Base-by-base conservation (phyloP, 2,329 filamentous ascomycete genomes). In the Colletotrichum magnum region DNA sequence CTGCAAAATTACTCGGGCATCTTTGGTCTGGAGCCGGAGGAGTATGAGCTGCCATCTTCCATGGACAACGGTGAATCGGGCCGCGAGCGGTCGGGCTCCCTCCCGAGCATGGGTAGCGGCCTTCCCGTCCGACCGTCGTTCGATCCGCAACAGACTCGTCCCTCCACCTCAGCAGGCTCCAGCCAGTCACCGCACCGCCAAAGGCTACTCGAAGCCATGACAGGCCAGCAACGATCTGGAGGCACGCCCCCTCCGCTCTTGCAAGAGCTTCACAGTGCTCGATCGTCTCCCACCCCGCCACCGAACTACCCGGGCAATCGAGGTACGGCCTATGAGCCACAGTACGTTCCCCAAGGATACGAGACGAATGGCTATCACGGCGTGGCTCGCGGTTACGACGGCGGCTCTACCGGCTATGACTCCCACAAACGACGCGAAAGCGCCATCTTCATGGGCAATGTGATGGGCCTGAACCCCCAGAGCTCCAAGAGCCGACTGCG, bases 1-100 rank as follows among this genome's bases (percentile, higher is more conserved):
- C 86, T 99, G 67, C 95, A 96, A 72, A 95, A 98, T 76, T 98
- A 94, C 77, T 88, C 93, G 71, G 88, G 87, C 50, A 95, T 99
- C 56, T 99, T 98, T 77, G 92, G 92, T 21, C 86, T 91, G 53
- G 85, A 89, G 18, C 87, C 92, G 0, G 89, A 92, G 73, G 86
- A 90, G 59, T 90, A 91, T 64, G 86, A 90, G 76, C 82, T 88
- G 28, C 85, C 87, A 1, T 83, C 84, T 13, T 81, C 84, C 0
- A 72, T 79, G 6, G 79, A 81, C 1, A 81, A 84, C 45, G 59
- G 48, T 28, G 71, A 66, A 9, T 60, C 65, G 7, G 41, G 75
- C 70, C 51, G 66, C 5, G 80, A 82, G 13, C 74, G 68, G 41
- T 68, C 68, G 5, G 68, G 68, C 24, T 70, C 68, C 16, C n/a